Evolutionary conservation across 306 rosid species (phyloP), one percentile per base, ranked within the genome.

Genomic region (Rubus idaeus): DNA sequence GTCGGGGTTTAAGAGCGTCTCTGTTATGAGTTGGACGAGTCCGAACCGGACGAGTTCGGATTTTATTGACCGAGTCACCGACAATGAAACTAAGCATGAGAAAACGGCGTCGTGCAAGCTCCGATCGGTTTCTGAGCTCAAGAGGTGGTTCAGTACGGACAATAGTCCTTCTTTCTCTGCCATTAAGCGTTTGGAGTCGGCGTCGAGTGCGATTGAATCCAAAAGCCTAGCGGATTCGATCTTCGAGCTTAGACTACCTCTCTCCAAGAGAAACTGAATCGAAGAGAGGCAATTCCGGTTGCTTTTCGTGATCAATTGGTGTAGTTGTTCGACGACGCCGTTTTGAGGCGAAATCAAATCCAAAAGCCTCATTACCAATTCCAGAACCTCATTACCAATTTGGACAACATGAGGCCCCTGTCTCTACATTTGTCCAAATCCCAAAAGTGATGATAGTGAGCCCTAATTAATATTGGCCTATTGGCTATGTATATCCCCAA

Each of bases 1-100:
- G 47, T 62, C 80, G 0, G 70, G 49, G 49, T 30, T 66, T 20
- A 23, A 63, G 4, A 89, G 69, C 20, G 49, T 52, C 12, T 76
- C 10, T 2, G 92, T 51, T 11, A 86, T 17, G 51, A 45, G 17
- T 39, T 41, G 74, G 40, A 86, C 79, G 10, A 84, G 44, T 50
- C 90, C 88, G 5, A 42, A 56, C 56, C 71, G 81, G 50, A 89
- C 83, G 42, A 89, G 88, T 39, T 80, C 75, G 5, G 80, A 68
- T 46, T 86, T 89, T 3, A 66, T 55, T 8, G 86, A 78, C 14
- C 77, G 88, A 55, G 83, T 84, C 78, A 45, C 80, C n/a, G 86
- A 74, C 57, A 86, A 10, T 9, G 77, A 68, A 6, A 53, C 70
- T 7, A 84, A 73, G 23, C 79, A 78, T 10, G 87, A 86, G 66